Conservation (phyloP, 2,329 filamentous ascomycete species). For the Lasiodiplodia sp. region DNA sequence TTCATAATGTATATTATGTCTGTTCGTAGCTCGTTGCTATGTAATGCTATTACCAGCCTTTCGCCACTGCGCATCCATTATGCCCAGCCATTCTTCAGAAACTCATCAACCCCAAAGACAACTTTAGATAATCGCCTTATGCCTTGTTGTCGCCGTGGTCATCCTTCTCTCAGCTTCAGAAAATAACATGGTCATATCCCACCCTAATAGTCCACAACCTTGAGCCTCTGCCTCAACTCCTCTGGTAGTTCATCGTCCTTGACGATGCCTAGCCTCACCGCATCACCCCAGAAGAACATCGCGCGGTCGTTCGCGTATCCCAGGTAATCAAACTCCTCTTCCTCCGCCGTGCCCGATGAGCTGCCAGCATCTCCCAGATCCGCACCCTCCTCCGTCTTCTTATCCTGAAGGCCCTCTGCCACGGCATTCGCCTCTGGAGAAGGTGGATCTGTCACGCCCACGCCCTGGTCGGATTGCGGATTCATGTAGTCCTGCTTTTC, state of each 20-base stretch:
- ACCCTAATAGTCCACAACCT: slow-evolving; percentile 63
- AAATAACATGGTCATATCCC: neutral
- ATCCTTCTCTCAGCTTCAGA: too few relatives aligned
- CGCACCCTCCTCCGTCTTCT: slow-evolving; percentile 35
- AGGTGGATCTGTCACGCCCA: slow-evolving; percentile 31
- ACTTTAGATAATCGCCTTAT: neutral
- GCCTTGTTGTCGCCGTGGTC: neutral
- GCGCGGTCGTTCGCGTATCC: slow-evolving; percentile 89
- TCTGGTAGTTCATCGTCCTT: slow-evolving; percentile 77
- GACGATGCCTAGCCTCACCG: slow-evolving; percentile 77
- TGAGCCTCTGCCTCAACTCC: slow-evolving; percentile 69
- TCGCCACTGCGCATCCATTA: neutral
- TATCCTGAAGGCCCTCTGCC: slow-evolving; percentile 37
- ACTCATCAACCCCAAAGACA: neutral
- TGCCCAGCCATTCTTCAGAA: neutral
- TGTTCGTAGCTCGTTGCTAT: neutral
- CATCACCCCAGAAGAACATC: slow-evolving; percentile 94
- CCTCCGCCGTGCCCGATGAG: slow-evolving; percentile 34
- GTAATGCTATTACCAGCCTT: neutral
- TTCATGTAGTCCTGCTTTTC: slow-evolving; percentile 31
- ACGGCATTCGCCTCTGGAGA: slow-evolving; percentile 30
- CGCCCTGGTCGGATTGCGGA: neutral
- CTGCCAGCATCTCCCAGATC: slow-evolving; percentile 45
- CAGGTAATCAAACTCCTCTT: slow-evolving; percentile 90
- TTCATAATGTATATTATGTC: neutral